Conservation (phyloP, 164 flowering plant species). For the Sedum album region DNA sequence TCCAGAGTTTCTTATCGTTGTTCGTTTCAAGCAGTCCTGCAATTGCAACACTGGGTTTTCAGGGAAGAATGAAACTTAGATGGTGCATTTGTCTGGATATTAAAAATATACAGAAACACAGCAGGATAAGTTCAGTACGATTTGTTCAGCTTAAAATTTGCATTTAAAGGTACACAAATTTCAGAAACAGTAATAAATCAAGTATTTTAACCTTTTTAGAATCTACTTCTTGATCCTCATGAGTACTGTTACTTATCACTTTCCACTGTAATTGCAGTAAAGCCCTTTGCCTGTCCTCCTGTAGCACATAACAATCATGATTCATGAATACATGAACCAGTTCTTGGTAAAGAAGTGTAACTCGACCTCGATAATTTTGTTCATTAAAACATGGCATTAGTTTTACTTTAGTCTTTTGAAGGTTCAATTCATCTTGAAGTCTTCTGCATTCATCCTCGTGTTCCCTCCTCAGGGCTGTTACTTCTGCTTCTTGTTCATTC, state of each 20-base stretch:
- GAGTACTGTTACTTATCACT: slow-evolving; percentile 68
- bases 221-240: slow-evolving; percentile 78
- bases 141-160: neutral
- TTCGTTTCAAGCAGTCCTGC: slow-evolving; percentile 63
- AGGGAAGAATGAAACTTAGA: too few relatives aligned
- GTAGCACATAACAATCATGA: slow-evolving; percentile 13
- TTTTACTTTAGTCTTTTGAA: slow-evolving; percentile 69
- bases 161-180: neutral
- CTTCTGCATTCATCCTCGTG: slow-evolving; percentile 67
- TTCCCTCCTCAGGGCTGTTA: slow-evolving; percentile 51
- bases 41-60: neutral
- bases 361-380: slow-evolving; percentile 4
- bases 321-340: slow-evolving; percentile 7
- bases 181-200: slow-evolving; percentile 6
- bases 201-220: slow-evolving; percentile 51
- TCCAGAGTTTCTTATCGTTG: slow-evolving; percentile 40
- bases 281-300: slow-evolving; percentile 92
- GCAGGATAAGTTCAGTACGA: neutral
- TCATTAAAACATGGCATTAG: too few relatives aligned
- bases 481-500: slow-evolving; percentile 69
- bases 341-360: neutral
- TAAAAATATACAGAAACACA: neutral
- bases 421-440: slow-evolving; percentile 70
- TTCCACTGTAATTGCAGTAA: slow-evolving; percentile 87
- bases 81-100: neutral